Evolutionary conservation across 2,329 filamentous ascomycete species (phyloP).

Genomic region (Macroventuria anomochaeta): DNA sequence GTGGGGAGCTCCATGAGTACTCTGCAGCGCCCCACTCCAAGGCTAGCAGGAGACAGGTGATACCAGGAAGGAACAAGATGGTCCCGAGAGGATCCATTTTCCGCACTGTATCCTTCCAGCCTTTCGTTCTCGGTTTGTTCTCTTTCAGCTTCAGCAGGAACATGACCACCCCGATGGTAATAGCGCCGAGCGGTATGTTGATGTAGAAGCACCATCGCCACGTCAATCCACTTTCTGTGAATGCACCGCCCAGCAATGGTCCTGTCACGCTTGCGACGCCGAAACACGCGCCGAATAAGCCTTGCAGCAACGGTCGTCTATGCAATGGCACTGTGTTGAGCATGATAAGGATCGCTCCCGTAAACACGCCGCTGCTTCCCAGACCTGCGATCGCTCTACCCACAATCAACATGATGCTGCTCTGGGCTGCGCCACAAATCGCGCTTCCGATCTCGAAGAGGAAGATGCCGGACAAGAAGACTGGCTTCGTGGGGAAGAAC

Average conservation of each 20-base stretch:
- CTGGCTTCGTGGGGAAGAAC: constrained; percentile 57
- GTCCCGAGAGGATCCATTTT: constrained; percentile 54
- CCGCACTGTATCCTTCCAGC: constrained; percentile 41
- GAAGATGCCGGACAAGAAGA: constrained; percentile 57
- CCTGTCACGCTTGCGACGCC: constrained; percentile 52
- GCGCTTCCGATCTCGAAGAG: constrained; percentile 60
- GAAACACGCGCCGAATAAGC: constrained; percentile 50
- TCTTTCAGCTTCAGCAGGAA: constrained; percentile 45
- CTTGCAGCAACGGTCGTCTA: constrained; percentile 51
- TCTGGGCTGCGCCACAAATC: constrained; percentile 57
- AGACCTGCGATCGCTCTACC: constrained; percentile 42
- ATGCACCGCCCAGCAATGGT: constrained; percentile 54
- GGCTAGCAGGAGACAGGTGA: constrained; percentile 55
- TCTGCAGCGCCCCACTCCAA: constrained; percentile 57
- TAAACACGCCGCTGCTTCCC: constrained; percentile 42
- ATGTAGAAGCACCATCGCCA: constrained; percentile 59
- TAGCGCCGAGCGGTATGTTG: constrained; percentile 59
- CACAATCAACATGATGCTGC: constrained; percentile 38
- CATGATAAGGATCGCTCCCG: constrained; percentile 44
- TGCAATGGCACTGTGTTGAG: constrained; percentile 48
- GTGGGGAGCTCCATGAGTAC: constrained; percentile 51
- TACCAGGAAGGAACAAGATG: constrained; percentile 50
- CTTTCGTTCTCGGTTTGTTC: constrained; percentile 35
- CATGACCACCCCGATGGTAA: constrained; percentile 47
- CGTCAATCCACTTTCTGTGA: constrained; percentile 49